These are phyloP conservation scores for Senna siamea DNA, from an alignment of 306 rosid genomes.

Conservation along the genomic window DNA sequence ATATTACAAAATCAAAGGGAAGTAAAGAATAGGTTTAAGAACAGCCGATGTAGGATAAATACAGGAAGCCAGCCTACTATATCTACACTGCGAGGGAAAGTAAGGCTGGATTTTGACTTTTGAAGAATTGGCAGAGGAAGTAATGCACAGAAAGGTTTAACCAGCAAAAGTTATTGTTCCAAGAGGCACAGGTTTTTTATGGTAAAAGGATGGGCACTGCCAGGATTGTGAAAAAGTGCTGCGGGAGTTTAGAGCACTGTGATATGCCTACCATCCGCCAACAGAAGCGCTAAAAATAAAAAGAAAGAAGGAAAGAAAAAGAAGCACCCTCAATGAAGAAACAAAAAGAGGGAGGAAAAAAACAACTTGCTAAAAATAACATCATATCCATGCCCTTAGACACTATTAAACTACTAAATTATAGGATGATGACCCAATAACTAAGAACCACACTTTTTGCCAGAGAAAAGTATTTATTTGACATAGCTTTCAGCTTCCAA, in stretches of 20 bases:
- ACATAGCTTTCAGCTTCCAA: neutral
- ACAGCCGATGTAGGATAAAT: constrained; percentile 13
- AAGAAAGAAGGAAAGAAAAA: neutral
- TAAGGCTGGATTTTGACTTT: neutral
- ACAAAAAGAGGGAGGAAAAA: constrained; percentile 6
- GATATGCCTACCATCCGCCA: constrained; percentile 28
- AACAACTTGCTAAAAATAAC: constrained; percentile 2
- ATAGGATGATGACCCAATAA: neutral
- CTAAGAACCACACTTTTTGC: neutral
- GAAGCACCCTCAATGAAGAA: neutral
- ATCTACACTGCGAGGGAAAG: neutral
- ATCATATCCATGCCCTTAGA: neutral
- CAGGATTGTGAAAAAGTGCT: constrained; percentile 21
- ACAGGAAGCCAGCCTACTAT: constrained; percentile 31
- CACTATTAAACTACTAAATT: neutral
- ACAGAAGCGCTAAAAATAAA: neutral
- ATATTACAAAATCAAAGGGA: constrained; percentile 30
- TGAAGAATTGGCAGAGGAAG: constrained; percentile 24
- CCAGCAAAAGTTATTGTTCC: constrained; percentile 2
- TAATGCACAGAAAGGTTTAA: constrained; percentile 17
- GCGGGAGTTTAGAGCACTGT: constrained; percentile 8
- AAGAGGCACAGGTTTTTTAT: neutral
- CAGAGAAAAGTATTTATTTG: neutral
- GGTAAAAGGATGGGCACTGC: constrained; percentile 14
- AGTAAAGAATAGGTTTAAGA: constrained; percentile 15